Evolutionary conservation across 176 grass and related monocot genomes (phyloP).

Genomic region (Pontederia paniculata): DNA sequence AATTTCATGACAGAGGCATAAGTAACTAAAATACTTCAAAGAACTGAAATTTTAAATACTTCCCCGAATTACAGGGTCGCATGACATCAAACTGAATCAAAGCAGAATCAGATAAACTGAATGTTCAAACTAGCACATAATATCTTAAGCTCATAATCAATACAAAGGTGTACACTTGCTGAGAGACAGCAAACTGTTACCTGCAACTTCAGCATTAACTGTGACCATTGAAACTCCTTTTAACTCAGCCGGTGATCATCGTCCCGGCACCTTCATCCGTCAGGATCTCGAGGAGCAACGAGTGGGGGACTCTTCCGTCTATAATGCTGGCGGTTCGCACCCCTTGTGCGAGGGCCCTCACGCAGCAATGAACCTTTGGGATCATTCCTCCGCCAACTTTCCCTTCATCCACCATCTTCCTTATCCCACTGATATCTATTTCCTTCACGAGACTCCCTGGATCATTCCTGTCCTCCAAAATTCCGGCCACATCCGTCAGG

Average conservation of each 20-base stretch:
- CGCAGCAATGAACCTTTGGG: conserved; percentile 71
- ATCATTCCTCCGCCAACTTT: conserved; percentile 85
- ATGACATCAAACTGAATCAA: too few relatives aligned
- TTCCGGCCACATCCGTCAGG: conserved; percentile 57
- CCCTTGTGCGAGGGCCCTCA: conserved; percentile 53
- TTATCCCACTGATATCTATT: conserved; percentile 48
- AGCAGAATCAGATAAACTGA: too few relatives aligned
- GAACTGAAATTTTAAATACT: too few relatives aligned
- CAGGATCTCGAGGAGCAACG: conserved; percentile 68
- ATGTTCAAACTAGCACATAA: too few relatives aligned
- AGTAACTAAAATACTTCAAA: too few relatives aligned
- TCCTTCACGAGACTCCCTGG: conserved; percentile 49
- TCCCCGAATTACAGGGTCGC: too few relatives aligned
- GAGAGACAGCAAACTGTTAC: too few relatives aligned
- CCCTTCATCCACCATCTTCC: conserved; percentile 53
- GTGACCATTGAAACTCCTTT: too few relatives aligned
- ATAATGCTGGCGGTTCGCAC: conserved; percentile 71
- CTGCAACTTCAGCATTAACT: too few relatives aligned
- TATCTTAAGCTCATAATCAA: too few relatives aligned
- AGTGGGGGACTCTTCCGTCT: conserved; percentile 66
- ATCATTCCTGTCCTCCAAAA: conserved; percentile 54
- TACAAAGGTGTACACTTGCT: too few relatives aligned
- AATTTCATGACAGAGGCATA: too few relatives aligned
- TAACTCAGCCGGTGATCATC: conserved; percentile 55
- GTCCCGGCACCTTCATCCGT: conserved; percentile 76